Base-by-base conservation (phyloP, 176 grass and related monocot species). In the Chloris gayana region DNA sequence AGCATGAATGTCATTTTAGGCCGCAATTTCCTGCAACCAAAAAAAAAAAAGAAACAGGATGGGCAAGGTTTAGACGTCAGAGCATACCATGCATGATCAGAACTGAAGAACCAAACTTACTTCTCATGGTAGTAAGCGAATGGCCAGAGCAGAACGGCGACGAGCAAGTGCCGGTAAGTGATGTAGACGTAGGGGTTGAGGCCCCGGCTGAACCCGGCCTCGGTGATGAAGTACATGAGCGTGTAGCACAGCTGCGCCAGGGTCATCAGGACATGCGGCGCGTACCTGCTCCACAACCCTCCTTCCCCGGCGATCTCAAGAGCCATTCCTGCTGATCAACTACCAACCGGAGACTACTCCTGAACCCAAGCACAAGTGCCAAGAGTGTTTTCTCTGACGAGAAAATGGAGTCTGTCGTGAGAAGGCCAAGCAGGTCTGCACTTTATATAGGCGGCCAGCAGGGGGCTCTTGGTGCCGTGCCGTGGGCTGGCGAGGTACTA, bases 151-250 rank as follows among this genome's bases (percentile, higher is more conserved):
- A 95, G 67, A 37, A 93, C 61, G 69, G 87, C 78, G 6, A 87
- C 88, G 64, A 89, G 66, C 13, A 98, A 47, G 64, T 98, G 84
- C 17, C 92, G 73, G 67, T 98, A 98, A 38, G 95, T 98, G 29
- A 95, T 29, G 70, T 95, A 98, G 53, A 98, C 79, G 60, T 84
- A 80, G 30, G 90, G 92, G 59, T 95, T 98, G 50, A 98, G 86
- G 5, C 95, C 95, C 6, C 54, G 62, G 64, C 89, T 84, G 83
- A 93, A 95, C 13, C 88, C 82, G 22, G 95, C 92, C 78, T 98
- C 92, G 12, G 92, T 91, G 61, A 98, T 15, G 86, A 98, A 98
- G 82, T 95, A 98, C 88, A 98, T 86, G 57, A 93, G 83, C 53
- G 95, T 93, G 70, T 98, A 98, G 76, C 88, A 83, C 45, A 98